Percentiles rank a stretch among this genome's conserved stretches.
phyloP scores from a whole-genome alignment of 2,329 filamentous ascomycete species.

The Aspergillus persii region DNA sequence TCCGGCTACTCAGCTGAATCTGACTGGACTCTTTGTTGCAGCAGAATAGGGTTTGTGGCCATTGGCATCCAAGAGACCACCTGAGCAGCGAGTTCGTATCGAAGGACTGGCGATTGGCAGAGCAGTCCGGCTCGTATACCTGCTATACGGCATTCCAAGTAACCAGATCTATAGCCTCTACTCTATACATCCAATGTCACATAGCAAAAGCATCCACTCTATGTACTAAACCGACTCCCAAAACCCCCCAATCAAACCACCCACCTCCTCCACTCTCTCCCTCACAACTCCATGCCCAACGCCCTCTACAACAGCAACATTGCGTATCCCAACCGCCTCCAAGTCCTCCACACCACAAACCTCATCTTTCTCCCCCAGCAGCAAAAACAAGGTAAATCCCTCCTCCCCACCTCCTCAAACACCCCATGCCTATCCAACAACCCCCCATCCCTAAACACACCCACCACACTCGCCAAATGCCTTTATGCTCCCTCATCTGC shows the following conservation, averaged over 20 bases:
- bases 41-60: background rate
- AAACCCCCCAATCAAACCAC: slow-evolving; percentile 27
- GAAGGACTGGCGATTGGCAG: background rate
- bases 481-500: slow-evolving; percentile 48
- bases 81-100: background rate
- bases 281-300: slow-evolving; percentile 44
- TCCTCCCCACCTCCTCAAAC: slow-evolving; percentile 29
- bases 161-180: no score
- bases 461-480: slow-evolving; percentile 47
- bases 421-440: slow-evolving; percentile 38
- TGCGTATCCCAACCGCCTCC: slow-evolving; percentile 29
- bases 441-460: slow-evolving; percentile 47
- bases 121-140: background rate
- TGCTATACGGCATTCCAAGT: no score
- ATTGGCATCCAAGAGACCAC: background rate
- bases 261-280: slow-evolving; percentile 38
- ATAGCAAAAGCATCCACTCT: no score
- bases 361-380: slow-evolving; percentile 40
- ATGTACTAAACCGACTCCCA: slow-evolving; percentile 12
- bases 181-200: no score
- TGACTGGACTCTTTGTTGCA: background rate
- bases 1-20: background rate
- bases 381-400: background rate
- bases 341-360: slow-evolving; percentile 34
- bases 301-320: slow-evolving; percentile 37